Conservation (phyloP, 139 green algal genomes). For the Tetraselmis striata region DNA sequence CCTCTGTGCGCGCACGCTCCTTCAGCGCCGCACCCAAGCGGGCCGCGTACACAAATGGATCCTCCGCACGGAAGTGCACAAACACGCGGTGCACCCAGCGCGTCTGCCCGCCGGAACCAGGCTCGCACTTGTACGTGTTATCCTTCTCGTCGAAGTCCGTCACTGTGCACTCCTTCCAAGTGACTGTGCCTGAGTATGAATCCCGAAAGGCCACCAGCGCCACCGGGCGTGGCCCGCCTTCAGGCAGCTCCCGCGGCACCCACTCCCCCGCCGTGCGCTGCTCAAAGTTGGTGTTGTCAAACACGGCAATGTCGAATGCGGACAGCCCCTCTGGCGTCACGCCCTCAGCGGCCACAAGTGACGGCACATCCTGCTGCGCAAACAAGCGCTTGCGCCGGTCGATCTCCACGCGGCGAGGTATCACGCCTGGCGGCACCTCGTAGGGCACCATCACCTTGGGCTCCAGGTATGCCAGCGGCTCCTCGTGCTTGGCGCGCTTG, state of each 20-base stretch:
- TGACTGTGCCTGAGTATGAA: conserved; percentile 9
- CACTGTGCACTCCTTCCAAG: conserved; percentile 32
- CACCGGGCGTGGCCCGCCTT: conserved; percentile 1
- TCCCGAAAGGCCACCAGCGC: conserved; percentile 7
- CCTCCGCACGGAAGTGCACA: conserved; percentile 70
- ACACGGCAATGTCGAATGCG: conserved; percentile 40
- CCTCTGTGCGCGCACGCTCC: conserved; percentile 31
- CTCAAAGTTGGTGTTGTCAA: conserved; percentile 68
- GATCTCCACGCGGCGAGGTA: conserved; percentile 56
- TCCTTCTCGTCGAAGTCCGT: conserved; percentile 26
- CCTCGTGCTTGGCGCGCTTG: background rate
- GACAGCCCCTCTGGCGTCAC: conserved; percentile 10
- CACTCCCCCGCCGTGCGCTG: conserved; percentile 44
- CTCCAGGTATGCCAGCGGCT: conserved; percentile 30
- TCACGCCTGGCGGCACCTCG: conserved; percentile 38
- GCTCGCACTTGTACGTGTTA: conserved; percentile 35
- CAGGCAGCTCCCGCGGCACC: conserved; percentile 26
- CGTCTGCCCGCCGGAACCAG: background rate
- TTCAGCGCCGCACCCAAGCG: conserved; percentile 43
- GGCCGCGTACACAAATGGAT: conserved; percentile 52
- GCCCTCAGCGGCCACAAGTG: conserved; percentile 35
- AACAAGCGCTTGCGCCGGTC: conserved; percentile 56
- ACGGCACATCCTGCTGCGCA: conserved; percentile 41
- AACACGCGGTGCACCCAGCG: conserved; percentile 42
- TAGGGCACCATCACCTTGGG: conserved; percentile 65